Evolutionary conservation across 2,329 filamentous ascomycete genomes (phyloP), one percentile per base, ranked within the genome.

Genomic region (Colletotrichum sp.): DNA sequence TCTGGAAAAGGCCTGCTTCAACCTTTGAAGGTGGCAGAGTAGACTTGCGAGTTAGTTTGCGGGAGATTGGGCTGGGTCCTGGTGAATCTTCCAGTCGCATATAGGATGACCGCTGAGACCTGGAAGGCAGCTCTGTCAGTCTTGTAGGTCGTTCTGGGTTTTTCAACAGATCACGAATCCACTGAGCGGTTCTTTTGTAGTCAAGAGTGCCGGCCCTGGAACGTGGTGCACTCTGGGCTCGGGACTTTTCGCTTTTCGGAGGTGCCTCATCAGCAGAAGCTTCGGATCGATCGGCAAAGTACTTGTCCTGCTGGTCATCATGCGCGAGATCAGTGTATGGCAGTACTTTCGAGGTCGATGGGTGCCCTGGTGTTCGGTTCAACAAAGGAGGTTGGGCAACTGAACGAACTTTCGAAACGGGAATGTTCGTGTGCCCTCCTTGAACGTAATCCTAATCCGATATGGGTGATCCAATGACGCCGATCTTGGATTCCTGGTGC

Each of bases 161-260:
- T n/a, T 68, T 79, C n/a, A 84, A 67, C 12, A 85, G 72, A 18
- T 80, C 80, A 27, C 80, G 81, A 10, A 85, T 77, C 85, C 84
- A 86, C 30, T 81, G 77, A 10, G 79, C 77, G 13, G 84, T 84
- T 30, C 83, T 80, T 27, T 78, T 81, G 70, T 83, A 84, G 71
- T 85, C 80, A 18, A 85, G 69, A 2, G 83, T 69, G 13, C 83
- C 55, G 81, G 32, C 78, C 77, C 9, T 61, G 12, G 75, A 71
- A 15, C 80, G 76, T 18, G 83, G 81, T 8, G 73, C 80, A 34
- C 77, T 81, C 22, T 80, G 78, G 25, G 66, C n/a, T 28, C 27
- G 69, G 60, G 64, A 16, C 27, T 27, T 73, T 16, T 64, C 58
- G 10, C 34, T 18, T n/a, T 70, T 70, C 18, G 30, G 52, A 10